Percentiles rank a stretch among this genome's conserved stretches.
Conservation (phyloP, 2,329 filamentous ascomycete species). For the Fusarium aywerte region DNA sequence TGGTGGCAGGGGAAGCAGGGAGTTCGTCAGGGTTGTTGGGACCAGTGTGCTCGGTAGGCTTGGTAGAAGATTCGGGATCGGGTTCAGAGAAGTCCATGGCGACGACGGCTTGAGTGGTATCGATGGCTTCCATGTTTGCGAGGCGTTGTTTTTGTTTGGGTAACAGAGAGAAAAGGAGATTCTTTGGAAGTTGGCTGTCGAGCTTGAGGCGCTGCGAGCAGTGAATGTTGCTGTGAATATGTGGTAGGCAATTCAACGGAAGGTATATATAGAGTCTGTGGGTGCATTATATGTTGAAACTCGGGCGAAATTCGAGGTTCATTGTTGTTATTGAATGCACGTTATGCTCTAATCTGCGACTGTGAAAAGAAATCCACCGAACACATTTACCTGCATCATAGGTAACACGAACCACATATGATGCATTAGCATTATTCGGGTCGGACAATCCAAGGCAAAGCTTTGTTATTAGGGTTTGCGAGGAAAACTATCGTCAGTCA, state of each 20-base stretch:
- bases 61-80: not conserved
- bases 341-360: slow-evolving; percentile 12
- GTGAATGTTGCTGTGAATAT: not conserved
- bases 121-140: slow-evolving; percentile 16
- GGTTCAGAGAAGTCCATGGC: slow-evolving; percentile 13
- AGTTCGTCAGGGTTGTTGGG: not conserved
- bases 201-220: not conserved
- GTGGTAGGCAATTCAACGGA: not conserved
- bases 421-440: slow-evolving; percentile 4
- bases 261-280: not conserved
- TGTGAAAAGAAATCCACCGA: slow-evolving; percentile 7
- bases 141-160: not conserved
- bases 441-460: slow-evolving; percentile 13
- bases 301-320: not conserved
- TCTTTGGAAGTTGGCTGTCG: not conserved
- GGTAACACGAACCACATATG: slow-evolving; percentile 25
- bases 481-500: not conserved
- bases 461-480: slow-evolving; percentile 7
- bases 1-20: not conserved
- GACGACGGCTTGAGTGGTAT: slow-evolving; percentile 3
- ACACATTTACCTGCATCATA: slow-evolving; percentile 10
- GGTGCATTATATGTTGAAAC: not conserved
- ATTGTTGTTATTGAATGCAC: slow-evolving; percentile 8
- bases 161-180: not conserved
- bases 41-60: not conserved